Evolutionary conservation across 371 early-diverging fungal genomes (phyloP).

Genomic region (Mortierella sp.): DNA sequence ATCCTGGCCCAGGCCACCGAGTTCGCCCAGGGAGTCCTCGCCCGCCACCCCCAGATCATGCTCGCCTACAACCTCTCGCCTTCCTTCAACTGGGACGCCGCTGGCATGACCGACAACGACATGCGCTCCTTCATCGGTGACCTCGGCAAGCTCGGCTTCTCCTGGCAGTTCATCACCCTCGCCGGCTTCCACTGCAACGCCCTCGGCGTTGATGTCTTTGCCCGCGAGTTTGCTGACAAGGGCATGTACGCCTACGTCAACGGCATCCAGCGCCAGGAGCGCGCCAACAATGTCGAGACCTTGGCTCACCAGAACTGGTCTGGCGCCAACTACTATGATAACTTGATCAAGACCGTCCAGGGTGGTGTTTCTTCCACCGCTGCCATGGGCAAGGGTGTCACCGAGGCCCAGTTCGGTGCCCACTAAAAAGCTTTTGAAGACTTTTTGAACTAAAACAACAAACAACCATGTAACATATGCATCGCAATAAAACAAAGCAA

Average conservation of each 20-base stretch:
- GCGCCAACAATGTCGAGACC: constrained; percentile 92
- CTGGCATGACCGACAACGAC: constrained; percentile 93
- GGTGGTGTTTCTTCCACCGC: constrained; percentile 97
- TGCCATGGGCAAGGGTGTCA: constrained; percentile 96
- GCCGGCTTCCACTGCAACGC: constrained; percentile 98
- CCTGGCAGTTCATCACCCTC: constrained; percentile 98
- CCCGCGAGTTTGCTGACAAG: constrained; percentile 87
- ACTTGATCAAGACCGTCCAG: constrained; percentile 91
- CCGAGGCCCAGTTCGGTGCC: constrained; percentile 82
- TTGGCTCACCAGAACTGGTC: constrained; percentile 98
- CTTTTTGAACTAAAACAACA: not conserved
- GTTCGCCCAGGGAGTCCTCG: constrained; percentile 89
- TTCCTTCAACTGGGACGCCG: constrained; percentile 98
- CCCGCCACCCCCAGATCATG: constrained; percentile 67
- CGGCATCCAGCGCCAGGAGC: constrained; percentile 95
- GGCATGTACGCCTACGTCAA: constrained; percentile 98
- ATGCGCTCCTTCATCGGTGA: constrained; percentile 87
- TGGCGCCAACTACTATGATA: constrained; percentile 97
- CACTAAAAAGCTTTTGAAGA: constrained; percentile 31
- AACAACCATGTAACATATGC: constrained; percentile 1
- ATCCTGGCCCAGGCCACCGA: constrained; percentile 93
- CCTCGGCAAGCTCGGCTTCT: constrained; percentile 94
- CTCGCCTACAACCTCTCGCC: constrained; percentile 98
- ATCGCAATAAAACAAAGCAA: constrained; percentile 8
- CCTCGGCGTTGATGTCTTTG: constrained; percentile 88